phyloP scores from a whole-genome alignment of 495 filamentous ascomycete species.

The Ascodesmis nigricans region DNA sequence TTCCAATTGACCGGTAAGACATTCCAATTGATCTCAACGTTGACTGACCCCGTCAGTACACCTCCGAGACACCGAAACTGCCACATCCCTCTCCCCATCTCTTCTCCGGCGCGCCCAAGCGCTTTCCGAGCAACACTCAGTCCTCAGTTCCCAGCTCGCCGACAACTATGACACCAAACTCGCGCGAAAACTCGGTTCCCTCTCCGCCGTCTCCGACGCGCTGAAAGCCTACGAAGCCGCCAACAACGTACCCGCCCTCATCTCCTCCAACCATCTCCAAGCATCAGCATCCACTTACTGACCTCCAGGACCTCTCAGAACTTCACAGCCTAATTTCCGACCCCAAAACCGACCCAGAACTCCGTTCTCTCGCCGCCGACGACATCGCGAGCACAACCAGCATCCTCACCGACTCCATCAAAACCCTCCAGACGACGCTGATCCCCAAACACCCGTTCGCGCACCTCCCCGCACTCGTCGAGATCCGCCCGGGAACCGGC shows the following conservation, averaged over 20 bases:
- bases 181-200: slow-evolving; percentile 58
- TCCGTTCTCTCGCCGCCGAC: slow-evolving; percentile 48
- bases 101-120: slow-evolving; percentile 42
- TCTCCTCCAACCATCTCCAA: no score
- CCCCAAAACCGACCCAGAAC: slow-evolving; percentile 36
- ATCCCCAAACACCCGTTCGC: slow-evolving; percentile 83
- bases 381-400: slow-evolving; percentile 45
- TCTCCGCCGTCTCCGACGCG: slow-evolving; percentile 42
- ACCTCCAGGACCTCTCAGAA: slow-evolving; percentile 31
- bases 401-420: slow-evolving; percentile 36
- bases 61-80: no score
- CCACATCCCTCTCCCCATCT: neutral
- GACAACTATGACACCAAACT: slow-evolving; percentile 45
- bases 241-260: slow-evolving; percentile 3
- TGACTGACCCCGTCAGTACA: no score
- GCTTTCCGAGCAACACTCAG: slow-evolving; percentile 44
- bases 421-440: slow-evolving; percentile 46
- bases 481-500: slow-evolving; percentile 84
- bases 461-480: slow-evolving; percentile 72
- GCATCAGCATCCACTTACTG: no score
- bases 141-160: slow-evolving; percentile 32
- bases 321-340: slow-evolving; percentile 37
- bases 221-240: slow-evolving; percentile 45
- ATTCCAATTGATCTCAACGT: no score
- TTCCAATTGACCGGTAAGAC: no score